phyloP scores from a whole-genome alignment of 768 basidiomycete genomes.

The Leccinum truebloodii region DNA sequence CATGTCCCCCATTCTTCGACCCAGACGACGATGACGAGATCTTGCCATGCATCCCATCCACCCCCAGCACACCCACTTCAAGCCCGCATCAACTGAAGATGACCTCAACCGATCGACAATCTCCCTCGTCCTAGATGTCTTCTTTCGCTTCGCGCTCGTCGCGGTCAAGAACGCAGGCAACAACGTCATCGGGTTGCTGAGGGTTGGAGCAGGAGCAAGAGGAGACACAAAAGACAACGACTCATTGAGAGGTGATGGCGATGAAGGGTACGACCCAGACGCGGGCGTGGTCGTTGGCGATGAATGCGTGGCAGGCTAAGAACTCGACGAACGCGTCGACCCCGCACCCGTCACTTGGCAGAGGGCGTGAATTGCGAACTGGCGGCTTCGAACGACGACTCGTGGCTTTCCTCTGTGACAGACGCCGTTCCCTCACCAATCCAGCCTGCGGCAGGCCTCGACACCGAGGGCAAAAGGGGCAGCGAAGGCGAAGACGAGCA shows the following conservation, averaged over 20 bases:
- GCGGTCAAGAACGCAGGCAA: conserved; percentile 29
- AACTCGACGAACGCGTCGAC: conserved; percentile 15
- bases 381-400: not conserved
- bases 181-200: conserved; percentile 14
- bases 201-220: not conserved
- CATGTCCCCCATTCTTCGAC: conserved; percentile 9
- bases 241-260: conserved; percentile 7
- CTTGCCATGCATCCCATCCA: conserved; percentile 7
- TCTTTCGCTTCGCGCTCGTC: conserved; percentile 24
- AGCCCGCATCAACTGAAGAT: conserved; percentile 24
- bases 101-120: conserved; percentile 30
- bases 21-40: not conserved
- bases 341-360: conserved; percentile 11
- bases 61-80: conserved; percentile 9
- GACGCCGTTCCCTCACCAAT: not conserved
- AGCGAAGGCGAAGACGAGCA: not conserved
- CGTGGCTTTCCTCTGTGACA: not conserved
- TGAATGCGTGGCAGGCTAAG: conserved; percentile 6
- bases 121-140: conserved; percentile 30
- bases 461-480: conserved; percentile 16
- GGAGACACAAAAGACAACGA: not conserved
- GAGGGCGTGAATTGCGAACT: conserved; percentile 1
- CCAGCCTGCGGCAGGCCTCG: conserved; percentile 3
- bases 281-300: conserved; percentile 11
- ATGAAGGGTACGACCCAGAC: conserved; percentile 11